Conservation (phyloP, 176 grass and related monocot species). For the sorghum (Sorghum bicolor) region Sorghum_bicolor_NCBIv3 NC_012871.2:61272501-61273000, state of each 20-base stretch:
- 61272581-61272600: slow-evolving; percentile 56
- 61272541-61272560: slow-evolving; percentile 80
- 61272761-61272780: not conserved
- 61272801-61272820: not conserved
- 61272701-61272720: not conserved
- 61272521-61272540: slow-evolving; percentile 81
- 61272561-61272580: slow-evolving; percentile 84
- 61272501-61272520: slow-evolving; percentile 66
- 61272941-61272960: too few relatives aligned
- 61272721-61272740: not conserved
- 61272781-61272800: not conserved
- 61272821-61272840: not conserved
- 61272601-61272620: slow-evolving; percentile 47
- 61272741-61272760: not conserved
- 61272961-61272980: too few relatives aligned
- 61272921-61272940: not conserved
- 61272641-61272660: slow-evolving; percentile 60
- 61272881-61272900: not conserved
- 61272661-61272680: slow-evolving; percentile 52
- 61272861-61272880: not conserved
- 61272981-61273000: too few relatives aligned
- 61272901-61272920: not conserved
- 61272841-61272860: not conserved
- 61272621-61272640: slow-evolving; percentile 69
- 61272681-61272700: not conserved